phyloP scores from a whole-genome alignment of 2,329 filamentous ascomycete species.

The Pezicula rhizophila region DNA sequence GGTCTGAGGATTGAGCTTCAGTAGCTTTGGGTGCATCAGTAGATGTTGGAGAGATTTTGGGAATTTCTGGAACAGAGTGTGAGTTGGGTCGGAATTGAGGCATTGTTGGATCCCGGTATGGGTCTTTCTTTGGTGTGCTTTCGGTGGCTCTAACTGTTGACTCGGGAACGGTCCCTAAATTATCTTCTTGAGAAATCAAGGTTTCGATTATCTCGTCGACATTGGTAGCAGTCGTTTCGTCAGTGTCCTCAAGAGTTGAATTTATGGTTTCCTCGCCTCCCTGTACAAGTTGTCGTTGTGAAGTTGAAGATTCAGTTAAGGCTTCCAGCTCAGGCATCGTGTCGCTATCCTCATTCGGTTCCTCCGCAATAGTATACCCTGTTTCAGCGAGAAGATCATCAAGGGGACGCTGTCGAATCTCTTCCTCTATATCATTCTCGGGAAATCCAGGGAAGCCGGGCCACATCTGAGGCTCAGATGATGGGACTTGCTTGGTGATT shows the following conservation, averaged over 20 bases:
- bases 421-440: constrained; percentile 17
- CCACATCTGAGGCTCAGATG: constrained; percentile 7
- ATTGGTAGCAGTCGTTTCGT: too few species aligned
- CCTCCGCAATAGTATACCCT: constrained; percentile 19
- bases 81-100: constrained; percentile 62
- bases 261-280: too few species aligned
- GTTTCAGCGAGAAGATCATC: constrained; percentile 21
- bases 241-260: too few species aligned
- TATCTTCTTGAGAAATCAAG: constrained; percentile 3
- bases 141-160: neutral
- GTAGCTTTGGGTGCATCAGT: constrained; percentile 18
- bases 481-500: neutral
- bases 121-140: neutral
- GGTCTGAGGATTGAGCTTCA: neutral
- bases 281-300: neutral
- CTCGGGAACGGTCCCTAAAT: neutral
- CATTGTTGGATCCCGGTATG: constrained; percentile 51
- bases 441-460: constrained; percentile 12
- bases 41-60: constrained; percentile 4
- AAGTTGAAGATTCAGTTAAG: neutral
- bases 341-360: constrained; percentile 16
- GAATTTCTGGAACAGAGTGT: constrained; percentile 18
- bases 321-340: constrained; percentile 33
- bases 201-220: too few species aligned
- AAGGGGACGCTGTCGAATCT: constrained; percentile 22